Base-by-base conservation (phyloP, 139 green algal species). In the Coccomyxa sp. region DNA sequence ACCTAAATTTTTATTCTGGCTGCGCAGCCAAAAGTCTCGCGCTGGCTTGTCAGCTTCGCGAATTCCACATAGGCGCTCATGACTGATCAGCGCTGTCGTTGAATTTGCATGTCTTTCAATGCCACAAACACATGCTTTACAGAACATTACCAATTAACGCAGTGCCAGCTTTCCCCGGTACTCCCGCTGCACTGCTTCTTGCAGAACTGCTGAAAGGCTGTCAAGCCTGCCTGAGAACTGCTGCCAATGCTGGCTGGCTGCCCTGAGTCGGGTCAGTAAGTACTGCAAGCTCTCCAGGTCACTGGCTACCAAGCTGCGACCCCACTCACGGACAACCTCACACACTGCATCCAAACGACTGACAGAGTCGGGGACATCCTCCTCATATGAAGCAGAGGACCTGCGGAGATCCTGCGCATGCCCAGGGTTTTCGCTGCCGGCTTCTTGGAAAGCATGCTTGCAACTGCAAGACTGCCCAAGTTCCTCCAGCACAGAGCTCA, bases 211-310 rank as follows among this genome's bases (percentile, higher is more conserved):
- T n/a, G 21, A 45, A 18, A 79, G 16, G 74, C 30, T 58, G 11
- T 77, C 30, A n/a, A 83, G n/a, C 74, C 32, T 28, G 71, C 58
- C 67, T 23, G 76, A 23, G 38, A 71, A 77, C 3, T 18, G 21
- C 71, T 31, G 17, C 18, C 38, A 51, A 32, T 14, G 57, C 31
- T 23, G 17, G 30, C 17, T 30, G 13, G 59, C n/a, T 68, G 31
- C 21, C 23, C 21, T 16, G 28, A 85, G 76, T 1, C 82, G 58
- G 16, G 21, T 30, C 81, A 88, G 78, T 68, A 88, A 38, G 58
- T 51, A 66, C 0, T 81, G 71, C 58, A 88, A 27, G 18, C 81
- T 81, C 28, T 89, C 83, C 58, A 89, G 63, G 45, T 84, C 58
- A 14, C 17, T 23, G 0, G 75, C 59, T 23, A 88, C 58, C 28